phyloP scores from a whole-genome alignment of 2,329 filamentous ascomycete genomes.

The Neonectria coccinea region DNA sequence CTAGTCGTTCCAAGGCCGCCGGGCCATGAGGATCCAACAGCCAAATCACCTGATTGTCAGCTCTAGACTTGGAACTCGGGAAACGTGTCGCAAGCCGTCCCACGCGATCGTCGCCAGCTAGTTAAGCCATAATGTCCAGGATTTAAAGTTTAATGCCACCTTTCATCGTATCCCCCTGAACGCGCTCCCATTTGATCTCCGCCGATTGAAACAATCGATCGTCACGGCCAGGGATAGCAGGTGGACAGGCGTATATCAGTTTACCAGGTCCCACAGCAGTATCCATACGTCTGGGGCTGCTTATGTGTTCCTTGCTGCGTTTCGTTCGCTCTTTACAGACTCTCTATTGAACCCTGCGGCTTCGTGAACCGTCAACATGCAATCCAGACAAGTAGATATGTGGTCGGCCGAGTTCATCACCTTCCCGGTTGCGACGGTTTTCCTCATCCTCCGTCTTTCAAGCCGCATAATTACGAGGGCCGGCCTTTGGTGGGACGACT shows the following conservation, averaged over 20 bases:
- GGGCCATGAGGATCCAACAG: background rate
- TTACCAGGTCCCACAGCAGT: background rate
- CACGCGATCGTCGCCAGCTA: background rate
- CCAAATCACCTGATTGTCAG: background rate
- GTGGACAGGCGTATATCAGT: background rate
- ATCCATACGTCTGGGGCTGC: background rate
- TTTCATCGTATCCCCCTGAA: background rate
- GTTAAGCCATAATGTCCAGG: background rate
- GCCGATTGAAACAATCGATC: background rate
- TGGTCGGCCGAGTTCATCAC: conserved; percentile 38
- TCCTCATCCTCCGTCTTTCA: conserved; percentile 30
- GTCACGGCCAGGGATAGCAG: background rate
- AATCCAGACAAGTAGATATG: conserved; percentile 28
- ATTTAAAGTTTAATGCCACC: background rate
- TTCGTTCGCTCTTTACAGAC: background rate
- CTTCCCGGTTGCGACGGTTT: conserved; percentile 36
- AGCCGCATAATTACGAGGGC: conserved; percentile 34
- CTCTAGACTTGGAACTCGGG: background rate
- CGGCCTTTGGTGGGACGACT: conserved; percentile 43
- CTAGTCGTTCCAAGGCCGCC: background rate
- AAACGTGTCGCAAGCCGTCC: background rate
- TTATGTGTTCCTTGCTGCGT: background rate
- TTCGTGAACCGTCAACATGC: conserved; percentile 19
- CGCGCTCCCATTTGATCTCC: background rate
- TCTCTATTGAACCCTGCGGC: background rate